Evolutionary conservation across 352 stramenopile genomes (phyloP).

Genomic region (Globisporangium uncinulatum): DNA sequence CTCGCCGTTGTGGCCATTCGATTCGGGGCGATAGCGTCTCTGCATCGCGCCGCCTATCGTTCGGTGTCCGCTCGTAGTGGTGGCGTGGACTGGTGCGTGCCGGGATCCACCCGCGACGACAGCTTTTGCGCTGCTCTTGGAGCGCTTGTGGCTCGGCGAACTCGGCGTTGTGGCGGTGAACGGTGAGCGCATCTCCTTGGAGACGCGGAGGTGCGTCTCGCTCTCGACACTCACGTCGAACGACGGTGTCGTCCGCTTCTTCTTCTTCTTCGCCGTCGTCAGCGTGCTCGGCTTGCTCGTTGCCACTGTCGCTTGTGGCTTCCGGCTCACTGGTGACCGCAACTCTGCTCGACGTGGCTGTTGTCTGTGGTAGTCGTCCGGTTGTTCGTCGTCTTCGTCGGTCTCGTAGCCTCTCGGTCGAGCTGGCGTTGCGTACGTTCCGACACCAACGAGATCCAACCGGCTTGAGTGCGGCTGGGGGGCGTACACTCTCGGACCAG

Average conservation of each 20-base stretch:
- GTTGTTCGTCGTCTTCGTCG: not conserved
- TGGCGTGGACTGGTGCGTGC: not conserved
- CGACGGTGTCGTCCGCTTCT: conserved; percentile 15
- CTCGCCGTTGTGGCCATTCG: conserved; percentile 14
- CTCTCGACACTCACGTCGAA: conserved; percentile 43
- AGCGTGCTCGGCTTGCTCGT: too few species aligned
- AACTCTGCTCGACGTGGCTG: conserved; percentile 4
- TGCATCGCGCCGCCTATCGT: conserved; percentile 1
- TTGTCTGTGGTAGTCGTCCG: conserved; percentile 5
- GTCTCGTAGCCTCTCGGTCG: conserved; percentile 8
- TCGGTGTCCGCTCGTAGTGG: conserved; percentile 1
- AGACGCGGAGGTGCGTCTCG: conserved; percentile 32
- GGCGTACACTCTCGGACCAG: conserved; percentile 5
- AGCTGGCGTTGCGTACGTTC: conserved; percentile 9
- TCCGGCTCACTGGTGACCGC: conserved; percentile 1
- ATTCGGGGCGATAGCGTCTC: not conserved
- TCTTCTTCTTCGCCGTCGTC: conserved; percentile 22
- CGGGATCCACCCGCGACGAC: not conserved
- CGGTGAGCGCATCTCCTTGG: conserved; percentile 21
- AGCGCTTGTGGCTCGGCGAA: conserved; percentile 14
- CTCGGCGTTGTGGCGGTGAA: conserved; percentile 21
- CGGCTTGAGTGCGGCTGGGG: conserved; percentile 26
- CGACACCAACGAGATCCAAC: conserved; percentile 1
- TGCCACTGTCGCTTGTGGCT: not conserved
- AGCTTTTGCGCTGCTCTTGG: conserved; percentile 4